Evolutionary conservation across 345 rosid species (phyloP).

Genomic region (Psidium guajava): DNA sequence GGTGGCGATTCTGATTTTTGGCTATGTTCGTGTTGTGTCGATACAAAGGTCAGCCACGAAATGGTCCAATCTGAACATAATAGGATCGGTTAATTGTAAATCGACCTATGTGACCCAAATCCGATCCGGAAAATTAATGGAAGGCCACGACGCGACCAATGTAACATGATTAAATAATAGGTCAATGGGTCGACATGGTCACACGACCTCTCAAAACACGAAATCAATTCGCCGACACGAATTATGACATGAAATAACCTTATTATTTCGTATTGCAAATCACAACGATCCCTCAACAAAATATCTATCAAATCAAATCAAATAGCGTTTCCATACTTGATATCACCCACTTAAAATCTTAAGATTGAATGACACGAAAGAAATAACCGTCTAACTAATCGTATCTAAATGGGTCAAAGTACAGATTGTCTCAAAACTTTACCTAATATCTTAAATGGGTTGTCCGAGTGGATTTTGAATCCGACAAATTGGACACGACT

Average conservation of each 20-base stretch:
- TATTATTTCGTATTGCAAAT: background rate
- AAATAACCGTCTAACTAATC: background rate
- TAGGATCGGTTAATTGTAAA: background rate
- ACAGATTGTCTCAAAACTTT: background rate
- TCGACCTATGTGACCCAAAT: background rate
- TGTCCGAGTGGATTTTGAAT: background rate
- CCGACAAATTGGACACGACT: background rate
- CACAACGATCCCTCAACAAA: background rate
- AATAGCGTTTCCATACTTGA: background rate
- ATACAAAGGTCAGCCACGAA: background rate
- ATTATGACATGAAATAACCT: background rate
- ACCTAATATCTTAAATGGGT: background rate
- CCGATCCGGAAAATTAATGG: background rate
- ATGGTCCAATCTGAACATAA: background rate
- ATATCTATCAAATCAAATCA: background rate
- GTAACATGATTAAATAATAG: background rate
- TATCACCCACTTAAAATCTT: background rate
- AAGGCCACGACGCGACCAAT: accelerated
- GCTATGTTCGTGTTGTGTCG: background rate
- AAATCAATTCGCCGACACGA: accelerated
- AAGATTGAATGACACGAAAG: too few relatives aligned
- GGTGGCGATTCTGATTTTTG: background rate
- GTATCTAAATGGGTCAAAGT: background rate
- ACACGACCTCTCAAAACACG: background rate
- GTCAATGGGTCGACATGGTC: accelerated